Evolutionary conservation across 202 grass and related monocot species (phyloP).

Genomic region (Schoenoplectus triqueter): DNA sequence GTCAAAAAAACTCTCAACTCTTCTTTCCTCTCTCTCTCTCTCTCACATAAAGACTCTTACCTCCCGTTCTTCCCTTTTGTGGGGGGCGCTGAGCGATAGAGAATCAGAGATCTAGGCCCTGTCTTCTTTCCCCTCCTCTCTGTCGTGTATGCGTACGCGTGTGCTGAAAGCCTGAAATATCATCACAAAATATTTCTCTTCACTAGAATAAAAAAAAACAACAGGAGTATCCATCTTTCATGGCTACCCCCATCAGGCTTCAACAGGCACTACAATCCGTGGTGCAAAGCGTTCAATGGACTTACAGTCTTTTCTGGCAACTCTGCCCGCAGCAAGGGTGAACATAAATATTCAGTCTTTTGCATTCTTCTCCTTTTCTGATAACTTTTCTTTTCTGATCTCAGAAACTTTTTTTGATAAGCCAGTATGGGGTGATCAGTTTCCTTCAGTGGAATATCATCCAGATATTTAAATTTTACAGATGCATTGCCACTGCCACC

Average conservation of each 20-base stretch:
- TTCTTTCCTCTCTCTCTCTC: background rate
- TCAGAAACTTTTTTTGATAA: background rate
- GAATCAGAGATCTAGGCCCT: background rate
- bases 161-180: background rate
- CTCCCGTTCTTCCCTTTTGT: slow-evolving; percentile 12
- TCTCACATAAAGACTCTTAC: slow-evolving; percentile 22
- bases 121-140: background rate
- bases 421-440: background rate
- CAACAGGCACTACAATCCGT: slow-evolving; percentile 61
- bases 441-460: slow-evolving; percentile 18
- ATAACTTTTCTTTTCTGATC: background rate
- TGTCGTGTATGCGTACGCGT: background rate
- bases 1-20: slow-evolving; percentile 57
- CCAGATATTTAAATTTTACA: background rate
- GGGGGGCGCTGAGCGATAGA: background rate
- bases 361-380: background rate
- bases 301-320: slow-evolving; percentile 85
- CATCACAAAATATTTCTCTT: background rate
- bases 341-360: background rate
- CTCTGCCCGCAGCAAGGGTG: slow-evolving; percentile 72
- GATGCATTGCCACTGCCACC: background rate
- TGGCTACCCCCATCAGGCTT: slow-evolving; percentile 34
- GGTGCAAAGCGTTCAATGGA: slow-evolving; percentile 71
- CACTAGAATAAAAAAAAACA: background rate
- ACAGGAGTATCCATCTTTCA: slow-evolving; percentile 1